Evolutionary conservation across 257 asterid species (phyloP).

Genomic region (Marsdenia floribunda): DNA sequence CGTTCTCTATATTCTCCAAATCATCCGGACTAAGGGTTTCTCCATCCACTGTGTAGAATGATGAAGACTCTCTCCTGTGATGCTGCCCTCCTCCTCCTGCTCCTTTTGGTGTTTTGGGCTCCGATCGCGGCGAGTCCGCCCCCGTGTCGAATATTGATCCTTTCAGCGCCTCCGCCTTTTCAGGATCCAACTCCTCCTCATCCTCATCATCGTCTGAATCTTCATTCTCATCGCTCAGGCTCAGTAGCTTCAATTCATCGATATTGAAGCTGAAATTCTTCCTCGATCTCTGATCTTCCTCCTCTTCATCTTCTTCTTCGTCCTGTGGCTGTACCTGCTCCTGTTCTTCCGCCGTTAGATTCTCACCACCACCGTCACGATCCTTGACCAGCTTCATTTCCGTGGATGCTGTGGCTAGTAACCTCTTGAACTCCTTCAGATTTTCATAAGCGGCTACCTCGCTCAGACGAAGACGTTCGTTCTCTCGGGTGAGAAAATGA

Average conservation of each 20-base stretch:
- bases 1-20: constrained; percentile 22
- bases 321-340: constrained; percentile 6
- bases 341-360: constrained; percentile 12
- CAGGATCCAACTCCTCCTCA: constrained; percentile 38
- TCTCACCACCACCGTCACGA: constrained; percentile 23
- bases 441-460: constrained; percentile 62
- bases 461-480: constrained; percentile 55
- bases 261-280: constrained; percentile 44
- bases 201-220: constrained; percentile 13
- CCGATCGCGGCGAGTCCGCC: constrained; percentile 51
- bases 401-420: constrained; percentile 47
- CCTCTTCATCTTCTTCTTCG: constrained; percentile 1
- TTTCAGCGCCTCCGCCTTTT: constrained; percentile 53
- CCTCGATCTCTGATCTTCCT: neutral
- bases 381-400: constrained; percentile 31
- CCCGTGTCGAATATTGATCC: constrained; percentile 68
- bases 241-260: constrained; percentile 45
- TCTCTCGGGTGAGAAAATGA: constrained; percentile 49
- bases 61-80: constrained; percentile 23
- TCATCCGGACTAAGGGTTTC: constrained; percentile 32
- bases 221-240: constrained; percentile 34
- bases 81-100: constrained; percentile 6
- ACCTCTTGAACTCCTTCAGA: constrained; percentile 49
- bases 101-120: constrained; percentile 42
- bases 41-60: constrained; percentile 30